Base-by-base conservation (phyloP, 495 filamentous ascomycete genomes). In the Podospora comata region DNA sequence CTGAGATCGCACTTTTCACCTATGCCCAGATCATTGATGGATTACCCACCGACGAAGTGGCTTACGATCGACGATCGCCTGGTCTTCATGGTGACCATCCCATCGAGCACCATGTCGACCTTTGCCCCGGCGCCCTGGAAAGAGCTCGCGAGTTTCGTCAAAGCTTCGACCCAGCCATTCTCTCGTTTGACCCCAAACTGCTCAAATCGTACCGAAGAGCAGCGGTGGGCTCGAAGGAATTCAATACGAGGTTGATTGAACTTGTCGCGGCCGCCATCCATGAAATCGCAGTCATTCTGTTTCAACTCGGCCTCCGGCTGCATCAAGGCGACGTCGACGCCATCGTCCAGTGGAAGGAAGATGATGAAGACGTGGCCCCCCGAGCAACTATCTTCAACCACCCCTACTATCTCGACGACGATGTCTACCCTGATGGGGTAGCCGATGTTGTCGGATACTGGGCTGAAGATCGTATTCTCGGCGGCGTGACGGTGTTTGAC, bases 1-100 rank as follows among this genome's bases (percentile, higher is more conserved):
- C 69, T 5, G 69, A 73, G 4, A 59, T 73, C 65, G 78, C 78
- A 27, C 63, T 73, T 18, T 64, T 63, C 59, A 78, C 74, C 1
- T 78, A 70, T 60, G 72, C 72, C 4, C 77, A 79, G 30, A 78
- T 77, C 20, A 73, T 80, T 20, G 72, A 80, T 65, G 76, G 75
- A 1, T 67, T 78, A 4, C 74, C 77, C 3, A 67, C 67, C 16
- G 48, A 55, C 6, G 66, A 75, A 13, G 72, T 75, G 3, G 72
- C 64, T 19, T 71, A n/a, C 26, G 73, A 75, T 53, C 34, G 59
- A 2, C 54, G 59, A 18, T 32, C 26, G 15, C 9, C 48, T 7
- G 54, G 16, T 13, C 16, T 75, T 0, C 18, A 23, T 16, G 58
- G 57, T 0, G 67, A 66, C 2, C 72, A 74, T 60, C 68, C 71